A percentile compares a stretch with the other conserved stretches of the same genome.
phyloP scores from a whole-genome alignment of 2,329 filamentous ascomycete genomes.

The Fusarium camptoceras region DNA sequence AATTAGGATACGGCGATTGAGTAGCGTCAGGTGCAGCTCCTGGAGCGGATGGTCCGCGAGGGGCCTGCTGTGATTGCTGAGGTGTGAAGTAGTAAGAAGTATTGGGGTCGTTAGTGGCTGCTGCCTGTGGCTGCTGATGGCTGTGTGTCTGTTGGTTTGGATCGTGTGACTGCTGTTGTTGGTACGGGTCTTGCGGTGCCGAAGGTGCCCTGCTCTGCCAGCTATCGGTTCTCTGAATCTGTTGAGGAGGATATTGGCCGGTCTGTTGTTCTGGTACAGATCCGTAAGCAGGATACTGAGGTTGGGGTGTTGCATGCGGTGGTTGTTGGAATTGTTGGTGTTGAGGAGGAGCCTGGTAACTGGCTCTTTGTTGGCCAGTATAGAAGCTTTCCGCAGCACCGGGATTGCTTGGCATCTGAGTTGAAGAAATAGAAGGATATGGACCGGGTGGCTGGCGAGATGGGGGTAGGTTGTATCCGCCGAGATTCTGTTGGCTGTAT shows the following conservation, averaged over 20 bases:
- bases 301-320: constrained; percentile 47
- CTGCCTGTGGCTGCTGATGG: constrained; percentile 46
- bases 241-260: constrained; percentile 60
- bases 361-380: constrained; percentile 68
- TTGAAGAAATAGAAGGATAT: constrained; percentile 76
- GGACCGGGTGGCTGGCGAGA: constrained; percentile 66
- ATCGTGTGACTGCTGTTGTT: constrained; percentile 45
- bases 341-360: constrained; percentile 64
- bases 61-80: constrained; percentile 51
- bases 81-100: constrained; percentile 69
- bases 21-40: constrained; percentile 56
- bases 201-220: constrained; percentile 62
- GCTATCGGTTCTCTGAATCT: constrained; percentile 61
- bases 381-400: constrained; percentile 84
- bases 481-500: constrained; percentile 83
- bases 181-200: constrained; percentile 50
- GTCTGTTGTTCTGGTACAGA: constrained; percentile 55
- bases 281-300: constrained; percentile 58
- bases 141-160: constrained; percentile 46
- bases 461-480: constrained; percentile 70
- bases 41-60: constrained; percentile 54
- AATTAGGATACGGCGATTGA: constrained; percentile 65
- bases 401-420: constrained; percentile 58
- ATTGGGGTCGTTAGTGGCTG: constrained; percentile 61
- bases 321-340: constrained; percentile 50